phyloP scores from a whole-genome alignment of 1,284 basidiomycete species.

The Ceratobasidium sp. region DNA sequence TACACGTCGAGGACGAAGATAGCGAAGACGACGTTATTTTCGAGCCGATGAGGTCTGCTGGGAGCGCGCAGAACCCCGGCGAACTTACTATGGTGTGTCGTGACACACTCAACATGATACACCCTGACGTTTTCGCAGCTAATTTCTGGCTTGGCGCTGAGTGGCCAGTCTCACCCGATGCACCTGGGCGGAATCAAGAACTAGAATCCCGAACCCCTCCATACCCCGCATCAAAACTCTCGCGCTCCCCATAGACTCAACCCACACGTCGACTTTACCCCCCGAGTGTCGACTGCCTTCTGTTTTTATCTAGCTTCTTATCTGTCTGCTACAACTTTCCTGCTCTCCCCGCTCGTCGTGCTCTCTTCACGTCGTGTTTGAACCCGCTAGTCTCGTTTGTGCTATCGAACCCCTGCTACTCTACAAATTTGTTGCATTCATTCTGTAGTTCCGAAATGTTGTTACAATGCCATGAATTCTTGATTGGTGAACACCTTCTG shows the following conservation, averaged over 20 bases:
- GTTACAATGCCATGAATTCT: slow-evolving; percentile 24
- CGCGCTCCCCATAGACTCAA: background rate
- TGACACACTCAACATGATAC: background rate
- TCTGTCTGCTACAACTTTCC: background rate
- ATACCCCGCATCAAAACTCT: slow-evolving; percentile 3
- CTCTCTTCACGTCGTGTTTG: background rate
- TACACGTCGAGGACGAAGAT: slow-evolving; percentile 32
- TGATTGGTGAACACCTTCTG: slow-evolving; percentile 5
- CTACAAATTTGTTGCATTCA: slow-evolving; percentile 45
- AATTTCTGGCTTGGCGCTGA: slow-evolving; percentile 37
- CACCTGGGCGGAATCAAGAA: background rate
- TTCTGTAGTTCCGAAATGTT: slow-evolving; percentile 33
- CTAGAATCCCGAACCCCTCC: background rate
- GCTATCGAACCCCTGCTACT: slow-evolving; percentile 21
- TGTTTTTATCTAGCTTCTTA: background rate
- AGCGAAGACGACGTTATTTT: slow-evolving; percentile 43
- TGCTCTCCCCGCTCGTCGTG: background rate
- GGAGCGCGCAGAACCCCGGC: slow-evolving; percentile 9
- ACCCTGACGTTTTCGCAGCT: background rate
- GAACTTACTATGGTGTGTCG: slow-evolving; percentile 18
- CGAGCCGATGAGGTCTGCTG: slow-evolving; percentile 37
- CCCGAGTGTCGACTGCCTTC: background rate
- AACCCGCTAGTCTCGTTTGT: slow-evolving; percentile 4
- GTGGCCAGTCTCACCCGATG: slow-evolving; percentile 17
- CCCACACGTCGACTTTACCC: background rate